Percentiles rank a stretch among this genome's conserved stretches.
These are phyloP conservation scores for Podospora australis DNA, from an alignment of 495 filamentous ascomycete genomes.

Conservation along the genomic window DNA sequence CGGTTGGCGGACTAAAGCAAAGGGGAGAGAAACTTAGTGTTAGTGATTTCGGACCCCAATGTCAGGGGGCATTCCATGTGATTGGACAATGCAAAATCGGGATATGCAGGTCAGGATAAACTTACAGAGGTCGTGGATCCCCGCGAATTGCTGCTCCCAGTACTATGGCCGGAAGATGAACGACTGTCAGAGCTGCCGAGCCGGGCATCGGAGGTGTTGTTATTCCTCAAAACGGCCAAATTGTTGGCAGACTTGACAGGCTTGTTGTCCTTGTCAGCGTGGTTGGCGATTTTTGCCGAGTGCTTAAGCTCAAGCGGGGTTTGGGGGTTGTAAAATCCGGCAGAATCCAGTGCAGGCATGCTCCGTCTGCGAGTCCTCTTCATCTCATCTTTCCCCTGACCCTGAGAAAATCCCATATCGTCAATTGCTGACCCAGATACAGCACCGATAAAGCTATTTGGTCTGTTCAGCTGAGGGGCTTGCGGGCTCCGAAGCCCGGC, in stretches of 20 bases:
- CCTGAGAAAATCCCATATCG: constrained; percentile 46
- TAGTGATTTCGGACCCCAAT: constrained; percentile 21
- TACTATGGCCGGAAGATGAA: constrained; percentile 32
- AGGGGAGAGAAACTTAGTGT: constrained; percentile 24
- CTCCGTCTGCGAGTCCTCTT: constrained; percentile 78
- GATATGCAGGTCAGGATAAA: constrained; percentile 9
- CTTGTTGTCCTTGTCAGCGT: constrained; percentile 33
- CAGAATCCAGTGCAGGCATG: constrained; percentile 70
- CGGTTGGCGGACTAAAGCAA: constrained; percentile 41
- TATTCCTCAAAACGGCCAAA: constrained; percentile 12
- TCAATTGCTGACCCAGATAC: constrained; percentile 38
- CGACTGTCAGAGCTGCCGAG: constrained; percentile 41
- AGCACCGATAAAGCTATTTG: constrained; percentile 41
- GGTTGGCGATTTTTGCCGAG: constrained; percentile 29
- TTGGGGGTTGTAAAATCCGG: constrained; percentile 40
- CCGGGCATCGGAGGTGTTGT: constrained; percentile 23
- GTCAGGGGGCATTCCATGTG: constrained; percentile 21
- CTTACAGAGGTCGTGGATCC: constrained; percentile 42
- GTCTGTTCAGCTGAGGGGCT: constrained; percentile 26
- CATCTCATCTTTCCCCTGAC: constrained; percentile 51
- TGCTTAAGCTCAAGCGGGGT: constrained; percentile 35
- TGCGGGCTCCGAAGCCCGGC: constrained; percentile 22
- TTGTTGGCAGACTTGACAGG: constrained; percentile 17
- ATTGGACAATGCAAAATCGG: constrained; percentile 31
- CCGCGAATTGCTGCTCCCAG: constrained; percentile 29